Evolutionary conservation across 257 asterid genomes (phyloP), one percentile per base, ranked within the genome.

Genomic region (Solanum piurae): DNA sequence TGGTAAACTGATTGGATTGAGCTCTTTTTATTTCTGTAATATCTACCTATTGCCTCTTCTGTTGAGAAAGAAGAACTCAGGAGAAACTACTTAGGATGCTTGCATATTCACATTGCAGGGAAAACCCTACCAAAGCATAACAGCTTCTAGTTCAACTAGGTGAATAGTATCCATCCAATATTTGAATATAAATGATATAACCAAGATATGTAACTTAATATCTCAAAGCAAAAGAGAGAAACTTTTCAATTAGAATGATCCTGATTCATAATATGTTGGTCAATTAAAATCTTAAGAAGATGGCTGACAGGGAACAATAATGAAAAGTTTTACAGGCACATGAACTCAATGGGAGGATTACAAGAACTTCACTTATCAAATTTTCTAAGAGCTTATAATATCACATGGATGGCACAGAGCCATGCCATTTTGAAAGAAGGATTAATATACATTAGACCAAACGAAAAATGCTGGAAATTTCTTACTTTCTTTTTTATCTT

Each of bases 401-500:
- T 68, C 58, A 85, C 64, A 85, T 40, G 46, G 62, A 66, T 27
- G 40, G 46, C 87, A 25, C 40, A 20, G 21, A 68, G 87, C 42
- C 79, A 18, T 60, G 49, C 2, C 64, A 46, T 27, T 85, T 38
- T 7, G 66, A 33, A 72, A 86, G 83, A 72, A 33, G 88, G 69
- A 77, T 84, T 69, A 40, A 72, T 74, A 60, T 55, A 27, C 34
- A 13, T 58, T 58, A 60, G 73, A 46, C 40, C 31, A 27, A 88
- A 62, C 49, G 46, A 58, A 20, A 44, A 27, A 20, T 42, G 20
- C 6, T 40, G 52, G 83, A 82, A n/a, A 83, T 79, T 21, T 29
- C 91, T 69, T 89, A 97, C 99, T 95, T 96, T 97, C 96, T 95
- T 97, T 88, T 97, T 97, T 77, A 95, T 90, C 92, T 97, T 97